These are phyloP conservation scores for Puccinia hordei DNA, from an alignment of 1,284 basidiomycete species.

Conservation along the genomic window DNA sequence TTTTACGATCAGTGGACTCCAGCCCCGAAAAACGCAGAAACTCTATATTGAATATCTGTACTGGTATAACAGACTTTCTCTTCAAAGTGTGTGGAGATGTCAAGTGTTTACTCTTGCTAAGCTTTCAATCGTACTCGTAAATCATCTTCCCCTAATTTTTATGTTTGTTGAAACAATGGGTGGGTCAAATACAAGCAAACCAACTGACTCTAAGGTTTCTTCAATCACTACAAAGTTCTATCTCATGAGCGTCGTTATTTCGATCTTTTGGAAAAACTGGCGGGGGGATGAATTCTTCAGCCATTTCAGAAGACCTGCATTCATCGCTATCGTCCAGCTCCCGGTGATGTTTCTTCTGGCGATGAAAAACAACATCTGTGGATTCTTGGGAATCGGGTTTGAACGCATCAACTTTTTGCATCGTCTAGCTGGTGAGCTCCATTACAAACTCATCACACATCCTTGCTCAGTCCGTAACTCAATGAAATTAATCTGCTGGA, in stretches of 20 bases:
- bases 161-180: neutral
- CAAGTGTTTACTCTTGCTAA: slow-evolving; percentile 25
- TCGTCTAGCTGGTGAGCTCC: slow-evolving; percentile 36
- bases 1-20: neutral
- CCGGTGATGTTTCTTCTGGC: slow-evolving; percentile 38
- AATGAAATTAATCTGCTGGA: too few species aligned
- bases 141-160: neutral
- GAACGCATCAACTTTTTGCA: slow-evolving; percentile 46
- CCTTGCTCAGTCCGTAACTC: neutral
- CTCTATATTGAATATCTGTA: slow-evolving; percentile 12
- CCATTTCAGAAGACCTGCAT: slow-evolving; percentile 43
- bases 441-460: neutral
- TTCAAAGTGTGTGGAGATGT: slow-evolving; percentile 14
- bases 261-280: slow-evolving; percentile 15
- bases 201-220: neutral
- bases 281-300: neutral
- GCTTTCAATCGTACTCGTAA: slow-evolving; percentile 25
- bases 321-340: slow-evolving; percentile 35
- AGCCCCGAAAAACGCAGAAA: neutral
- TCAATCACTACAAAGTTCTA: slow-evolving; percentile 2
- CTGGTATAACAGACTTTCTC: slow-evolving; percentile 35
- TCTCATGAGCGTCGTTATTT: neutral
- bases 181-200: neutral
- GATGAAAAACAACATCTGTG: slow-evolving; percentile 48
- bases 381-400: slow-evolving; percentile 31